Base-by-base conservation (phyloP, 2,329 filamentous ascomycete species). In the Aspergillus unguis region DNA sequence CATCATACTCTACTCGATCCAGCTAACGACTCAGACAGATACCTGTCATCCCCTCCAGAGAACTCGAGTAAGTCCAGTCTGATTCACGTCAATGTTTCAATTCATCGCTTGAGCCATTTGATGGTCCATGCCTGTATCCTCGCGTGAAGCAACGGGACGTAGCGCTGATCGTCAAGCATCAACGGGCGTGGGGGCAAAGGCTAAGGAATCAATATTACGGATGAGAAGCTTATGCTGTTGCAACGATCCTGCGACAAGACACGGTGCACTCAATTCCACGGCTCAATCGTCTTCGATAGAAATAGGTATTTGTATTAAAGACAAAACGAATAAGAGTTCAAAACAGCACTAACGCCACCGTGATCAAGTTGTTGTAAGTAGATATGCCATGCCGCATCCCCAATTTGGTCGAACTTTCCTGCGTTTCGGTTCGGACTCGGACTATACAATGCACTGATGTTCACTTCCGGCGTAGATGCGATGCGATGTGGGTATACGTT, bases 321-420 rank as follows among this genome's bases (percentile, higher is more conserved):
- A 45, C 43, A 44, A 25, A 51, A 42, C 41, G 32, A 32, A 44
- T 32, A 44, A 4, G 25, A 17, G 17, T 17, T 17, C 38, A 38
- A 43, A 42, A 23, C n/a, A 48, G 38, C 48, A 50, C 33, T 44
- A 50, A 51, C 49, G 49, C 49, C 49, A 28, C 49, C 49, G 35
- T 33, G 23, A 17, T 41, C 46, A 23, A 51, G 33, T n/a, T 33
- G 23, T 9, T 41, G 29, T 29, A 47, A 28, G 31, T 47, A 36
- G 17, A 25, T 46, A 40, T 50, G 40, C 42, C 27, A 50, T 31
- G 35, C 32, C 37, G 32, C 26, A 50, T 17, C 17, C 17, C 17
- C 17, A 17, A 17, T 17, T 17, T 17, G 17, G 11, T 36, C 17
- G 35, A 38, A 23, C 36, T 7, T 38, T 23, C 36, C 8, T 23